Conservation (phyloP, 805 yeast genomes). For the Hanseniaspora vineae region DNA sequence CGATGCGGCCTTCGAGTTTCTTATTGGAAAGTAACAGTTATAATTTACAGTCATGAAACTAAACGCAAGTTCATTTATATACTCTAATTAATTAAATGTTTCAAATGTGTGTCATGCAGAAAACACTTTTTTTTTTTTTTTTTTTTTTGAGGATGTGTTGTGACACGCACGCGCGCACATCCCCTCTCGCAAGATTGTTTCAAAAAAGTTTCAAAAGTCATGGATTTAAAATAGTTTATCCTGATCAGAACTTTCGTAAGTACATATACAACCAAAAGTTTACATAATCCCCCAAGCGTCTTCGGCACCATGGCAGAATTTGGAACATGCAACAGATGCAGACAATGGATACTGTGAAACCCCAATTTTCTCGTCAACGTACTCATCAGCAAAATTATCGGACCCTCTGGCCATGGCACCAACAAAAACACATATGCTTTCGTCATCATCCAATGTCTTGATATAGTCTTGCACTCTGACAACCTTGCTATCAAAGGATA, state of each 20-base stretch:
- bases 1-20: neutral
- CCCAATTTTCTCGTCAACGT: conserved; percentile 91
- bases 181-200: too few species aligned
- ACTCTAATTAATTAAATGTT: neutral
- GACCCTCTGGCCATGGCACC: conserved; percentile 99
- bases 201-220: too few species aligned
- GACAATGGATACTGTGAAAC: conserved; percentile 90
- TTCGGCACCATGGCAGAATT: conserved; percentile 97
- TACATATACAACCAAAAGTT: neutral
- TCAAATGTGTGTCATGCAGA: too few species aligned
- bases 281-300: conserved; percentile 82
- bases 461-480: conserved; percentile 83
- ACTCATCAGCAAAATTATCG: conserved; percentile 95
- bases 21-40: too few species aligned
- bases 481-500: conserved; percentile 85
- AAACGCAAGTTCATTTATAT: too few species aligned
- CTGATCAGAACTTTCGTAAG: neutral
- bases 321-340: conserved; percentile 96
- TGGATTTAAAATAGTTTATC: too few species aligned
- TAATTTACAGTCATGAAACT: too few species aligned
- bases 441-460: conserved; percentile 63
- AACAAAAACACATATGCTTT: conserved; percentile 93
- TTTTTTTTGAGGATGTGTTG: too few species aligned
- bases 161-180: too few species aligned
- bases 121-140: too few species aligned